Evolutionary conservation across 495 filamentous ascomycete species (phyloP), one percentile per base, ranked within the genome.

Genomic region (Astrocystis sublimbata): DNA sequence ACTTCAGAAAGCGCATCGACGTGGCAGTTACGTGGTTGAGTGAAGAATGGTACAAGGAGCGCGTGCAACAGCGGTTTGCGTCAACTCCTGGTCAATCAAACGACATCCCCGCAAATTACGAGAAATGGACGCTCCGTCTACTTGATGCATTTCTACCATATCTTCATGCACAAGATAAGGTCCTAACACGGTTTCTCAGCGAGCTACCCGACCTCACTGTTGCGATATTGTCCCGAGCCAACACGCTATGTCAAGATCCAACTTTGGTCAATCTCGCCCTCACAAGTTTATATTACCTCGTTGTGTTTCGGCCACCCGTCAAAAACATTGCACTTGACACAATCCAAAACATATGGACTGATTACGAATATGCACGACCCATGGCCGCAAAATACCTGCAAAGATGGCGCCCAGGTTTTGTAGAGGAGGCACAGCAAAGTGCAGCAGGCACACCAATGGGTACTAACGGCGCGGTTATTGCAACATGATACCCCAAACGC

Each of bases 41-140:
- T 67, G 94, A 99, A 73, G 94, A 99, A 75, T 99, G 93, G 93
- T 98, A 96, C 76, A 94, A 92, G 69, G 96, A 97, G 72, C 85
- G 85, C 40, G 74, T 96, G 24, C 76, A 82, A 42, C 76, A 79
- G 45, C 77, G 78, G 19, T 66, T 70, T 8, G 76, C 77, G 3
- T 33, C 68, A 2, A 42, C 65, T 3, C 58, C 60, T 8, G 40
- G 56, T 17, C 23, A 21, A 26, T 47, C 47, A 24, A 68, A 71
- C n/a, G 75, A 81, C 0, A 73, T 81, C 7, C 75, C 80, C 7
- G 68, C 84, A 31, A 82, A 93, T 66, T 98, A 97, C 72, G 87
- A 91, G 56, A 86, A 83, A 68, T 96, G 91, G 86, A 85, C 86
- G 12, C 75, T 92, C 56, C 87, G 86, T 61, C 79, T 97, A 21